These are phyloP conservation scores for Penicillium italicum DNA, from an alignment of 2,329 filamentous ascomycete species.

Conservation along the genomic window DNA sequence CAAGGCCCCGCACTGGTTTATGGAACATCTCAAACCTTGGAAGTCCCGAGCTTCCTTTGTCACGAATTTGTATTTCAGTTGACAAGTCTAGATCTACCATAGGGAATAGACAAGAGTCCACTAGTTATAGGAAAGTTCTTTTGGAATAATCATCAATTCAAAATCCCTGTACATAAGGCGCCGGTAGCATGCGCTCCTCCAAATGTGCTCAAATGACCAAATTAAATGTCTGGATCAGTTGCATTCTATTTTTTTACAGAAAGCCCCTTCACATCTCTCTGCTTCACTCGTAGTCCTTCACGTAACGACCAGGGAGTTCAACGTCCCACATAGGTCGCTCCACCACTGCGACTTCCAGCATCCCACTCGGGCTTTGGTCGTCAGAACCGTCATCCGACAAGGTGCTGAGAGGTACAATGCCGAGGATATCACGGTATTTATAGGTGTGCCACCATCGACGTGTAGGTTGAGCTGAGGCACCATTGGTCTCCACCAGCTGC, in stretches of 20 bases:
- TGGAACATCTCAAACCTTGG: neutral
- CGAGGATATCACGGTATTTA: constrained; percentile 92
- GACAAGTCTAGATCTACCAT: neutral
- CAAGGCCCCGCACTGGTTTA: constrained; percentile 2
- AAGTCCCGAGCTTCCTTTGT: neutral
- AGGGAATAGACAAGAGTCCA: neutral
- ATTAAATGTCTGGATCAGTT: constrained; percentile 8
- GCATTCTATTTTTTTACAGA: constrained; percentile 8
- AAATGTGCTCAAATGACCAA: constrained; percentile 18
- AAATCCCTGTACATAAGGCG: constrained; percentile 22
- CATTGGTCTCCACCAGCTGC: constrained; percentile 22
- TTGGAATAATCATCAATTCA: constrained; percentile 7
- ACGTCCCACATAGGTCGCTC: constrained; percentile 83
- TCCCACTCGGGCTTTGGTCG: constrained; percentile 22
- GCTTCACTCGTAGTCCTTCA: constrained; percentile 51
- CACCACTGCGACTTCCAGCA: constrained; percentile 74
- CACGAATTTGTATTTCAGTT: neutral
- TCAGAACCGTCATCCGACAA: constrained; percentile 35
- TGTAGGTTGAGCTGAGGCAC: constrained; percentile 26
- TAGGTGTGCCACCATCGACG: constrained; percentile 70
- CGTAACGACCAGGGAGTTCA: constrained; percentile 69
- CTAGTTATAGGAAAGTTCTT: neutral
- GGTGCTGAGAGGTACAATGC: constrained; percentile 56
- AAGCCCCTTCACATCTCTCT: constrained; percentile 1
- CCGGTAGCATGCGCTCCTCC: constrained; percentile 20